These are phyloP conservation scores for Oemleria cerasiformis DNA, from an alignment of 306 rosid genomes.

Conservation along the genomic window DNA sequence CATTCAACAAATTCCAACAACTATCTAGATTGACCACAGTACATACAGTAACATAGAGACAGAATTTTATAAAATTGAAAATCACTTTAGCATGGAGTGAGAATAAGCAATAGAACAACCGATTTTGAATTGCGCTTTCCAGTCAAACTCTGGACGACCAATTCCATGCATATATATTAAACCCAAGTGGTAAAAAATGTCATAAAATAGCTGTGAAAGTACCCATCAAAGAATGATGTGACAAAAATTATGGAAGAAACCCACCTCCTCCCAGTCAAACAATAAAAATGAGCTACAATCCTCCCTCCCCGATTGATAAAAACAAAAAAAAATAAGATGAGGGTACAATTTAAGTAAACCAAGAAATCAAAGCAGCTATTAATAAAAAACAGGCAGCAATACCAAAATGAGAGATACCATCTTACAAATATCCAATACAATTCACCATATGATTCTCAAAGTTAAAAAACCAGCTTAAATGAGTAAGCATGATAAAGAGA, in stretches of 20 bases:
- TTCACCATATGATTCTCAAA: neutral
- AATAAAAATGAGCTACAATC: neutral
- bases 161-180: neutral
- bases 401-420: neutral
- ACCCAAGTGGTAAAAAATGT: neutral
- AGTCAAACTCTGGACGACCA: neutral
- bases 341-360: neutral
- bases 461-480: neutral
- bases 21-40: neutral
- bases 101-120: neutral
- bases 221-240: neutral
- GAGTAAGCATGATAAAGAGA: conserved; percentile 12
- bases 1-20: neutral
- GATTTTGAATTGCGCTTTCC: neutral
- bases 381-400: neutral
- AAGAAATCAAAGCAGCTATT: neutral
- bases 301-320: neutral
- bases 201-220: neutral
- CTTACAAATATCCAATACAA: neutral
- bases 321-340: neutral
- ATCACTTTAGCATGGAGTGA: neutral
- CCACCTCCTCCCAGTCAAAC: neutral
- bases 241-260: neutral
- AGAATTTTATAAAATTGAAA: neutral
- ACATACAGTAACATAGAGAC: neutral